Base-by-base conservation (phyloP, 768 basidiomycete species). In the Hypsizygus marmoreus region DNA sequence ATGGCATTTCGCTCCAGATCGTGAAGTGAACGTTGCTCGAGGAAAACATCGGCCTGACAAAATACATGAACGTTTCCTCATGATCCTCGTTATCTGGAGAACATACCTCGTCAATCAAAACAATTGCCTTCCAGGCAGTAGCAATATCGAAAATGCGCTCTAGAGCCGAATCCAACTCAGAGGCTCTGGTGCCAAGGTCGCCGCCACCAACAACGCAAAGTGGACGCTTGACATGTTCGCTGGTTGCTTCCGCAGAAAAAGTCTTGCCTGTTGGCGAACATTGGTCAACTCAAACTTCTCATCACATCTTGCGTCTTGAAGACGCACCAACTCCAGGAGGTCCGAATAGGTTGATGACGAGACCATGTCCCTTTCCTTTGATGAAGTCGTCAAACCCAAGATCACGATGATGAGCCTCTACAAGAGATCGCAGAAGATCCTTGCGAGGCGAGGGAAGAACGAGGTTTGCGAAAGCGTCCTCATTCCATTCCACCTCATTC, bases 1-100 rank as follows among this genome's bases (percentile, higher is more conserved):
- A 85, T 82, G 0, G 83, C 82, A 52, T 87, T 87, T 9, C 82
- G 72, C 53, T 80, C 73, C 6, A 85, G 59, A 54, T 85, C 79
- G 40, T 82, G 77, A 24, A 82, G 63, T 4, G 79, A 79, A 6
- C 83, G 76, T 53, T 79, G 77, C 54, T 85, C 83, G 31, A 87
- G 69, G 75, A 84, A 87, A 3, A 87, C 82, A 61, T 87, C 82
- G 2, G 82, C 81, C 65, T 69, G 36, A 3, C n/a, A n/a, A 28
- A 11, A 29, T 35, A 39, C 61, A 26, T 42, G 28, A 14, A 24
- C 35, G 30, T 22, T 12, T 14, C 26, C 22, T 14, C 9, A 10
- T 17, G 22, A 14, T 46, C 20, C 13, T 4, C 8, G 19, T 16
- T n/a, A 25, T 23, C 23, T 20, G 25, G 12, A 4, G 39, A 42